Evolutionary conservation across 192 early-diverging fungal species (phyloP), one percentile per base, ranked within the genome.

Genomic region (Glomus cerebriforme): DNA sequence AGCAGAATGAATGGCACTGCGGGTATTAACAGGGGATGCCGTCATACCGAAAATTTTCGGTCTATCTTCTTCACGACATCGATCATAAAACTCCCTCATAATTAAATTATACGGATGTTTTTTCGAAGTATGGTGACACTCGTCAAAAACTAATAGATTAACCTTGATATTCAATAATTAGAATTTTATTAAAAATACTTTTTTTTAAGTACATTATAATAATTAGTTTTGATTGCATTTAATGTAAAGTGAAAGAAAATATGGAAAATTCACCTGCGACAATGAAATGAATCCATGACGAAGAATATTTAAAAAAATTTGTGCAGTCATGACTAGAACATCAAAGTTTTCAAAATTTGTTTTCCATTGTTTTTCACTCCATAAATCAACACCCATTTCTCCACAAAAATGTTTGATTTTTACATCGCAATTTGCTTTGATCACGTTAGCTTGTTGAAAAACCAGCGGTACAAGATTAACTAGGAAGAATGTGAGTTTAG

Each of bases 31-130:
- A 13, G 96, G 96, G n/a, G 97, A 98, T 7, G 96, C 96, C 0
- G 96, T 97, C 92, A 97, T 94, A 2, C 96, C 94, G 86, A 99
- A 94, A 0, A 99, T 88, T 59, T 91, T 92, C 13, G 97, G 97
- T 17, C 91, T 82, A 13, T 84, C 71, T 4, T 75, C 73, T 3
- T 77, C 79, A 0, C 82, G 83, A 27, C 83, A 84, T n/a, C 81
- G 79, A 58, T 85, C 77, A 81, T 97, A 97, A 81, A 96, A 95
- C 67, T 93, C 89, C 49, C 87, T 87, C 92, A 98, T 95, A 31
- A 97, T 91, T 27, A 92, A 81, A 67, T 91, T 86, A 82, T 93
- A 96, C 0, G 92, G 91, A 77, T 95, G 92, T 39, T 88, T 86
- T 75, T 91, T 90, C 22, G 91, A 84, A 6, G 96, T 88, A 81